A percentile compares a stretch with the other conserved stretches of the same genome.
Conservation (phyloP, 1,284 basidiomycete genomes). For the Apiotrichum veenhuisii region DNA sequence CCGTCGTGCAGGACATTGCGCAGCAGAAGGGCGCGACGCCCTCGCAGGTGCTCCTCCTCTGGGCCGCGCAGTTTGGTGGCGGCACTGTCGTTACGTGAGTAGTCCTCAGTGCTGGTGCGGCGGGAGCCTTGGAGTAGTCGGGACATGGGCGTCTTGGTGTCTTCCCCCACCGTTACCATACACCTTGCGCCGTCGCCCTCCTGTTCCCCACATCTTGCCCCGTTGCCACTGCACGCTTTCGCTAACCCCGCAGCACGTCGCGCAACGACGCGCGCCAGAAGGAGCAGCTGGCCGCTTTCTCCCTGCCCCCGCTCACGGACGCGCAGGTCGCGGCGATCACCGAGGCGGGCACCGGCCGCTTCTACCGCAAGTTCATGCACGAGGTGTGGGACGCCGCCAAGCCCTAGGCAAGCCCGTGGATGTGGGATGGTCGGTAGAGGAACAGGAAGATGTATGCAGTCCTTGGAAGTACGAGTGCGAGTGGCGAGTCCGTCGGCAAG, state of each 20-base stretch:
- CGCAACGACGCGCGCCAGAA: conserved; percentile 63
- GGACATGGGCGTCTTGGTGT: too few species aligned
- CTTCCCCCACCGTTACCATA: neutral
- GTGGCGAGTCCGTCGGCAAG: too few species aligned
- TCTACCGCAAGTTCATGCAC: conserved; percentile 31
- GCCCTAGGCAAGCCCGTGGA: neutral
- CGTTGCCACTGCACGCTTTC: too few species aligned
- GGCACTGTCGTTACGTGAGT: conserved; percentile 61
- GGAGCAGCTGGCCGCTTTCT: conserved; percentile 60
- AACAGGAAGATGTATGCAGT: too few species aligned
- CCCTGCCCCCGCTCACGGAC: conserved; percentile 58
- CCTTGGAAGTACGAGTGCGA: too few species aligned
- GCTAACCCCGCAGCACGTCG: conserved; percentile 53
- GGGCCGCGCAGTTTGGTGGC: conserved; percentile 38
- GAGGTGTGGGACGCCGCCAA: conserved; percentile 1
- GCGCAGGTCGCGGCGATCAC: conserved; percentile 54
- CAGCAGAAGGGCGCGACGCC: conserved; percentile 31
- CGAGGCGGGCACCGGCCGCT: conserved; percentile 34
- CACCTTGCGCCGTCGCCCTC: neutral
- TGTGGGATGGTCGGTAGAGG: neutral
- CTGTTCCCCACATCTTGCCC: too few species aligned
- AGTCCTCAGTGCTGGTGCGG: too few species aligned
- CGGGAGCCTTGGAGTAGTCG: too few species aligned
- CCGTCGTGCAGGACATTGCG: conserved; percentile 56
- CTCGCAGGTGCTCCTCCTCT: conserved; percentile 44